A percentile compares a stretch with the other conserved stretches of the same genome.
These are phyloP conservation scores for Entomortierella beljakovae DNA, from an alignment of 192 early-diverging fungal species.

Conservation along the genomic window DNA sequence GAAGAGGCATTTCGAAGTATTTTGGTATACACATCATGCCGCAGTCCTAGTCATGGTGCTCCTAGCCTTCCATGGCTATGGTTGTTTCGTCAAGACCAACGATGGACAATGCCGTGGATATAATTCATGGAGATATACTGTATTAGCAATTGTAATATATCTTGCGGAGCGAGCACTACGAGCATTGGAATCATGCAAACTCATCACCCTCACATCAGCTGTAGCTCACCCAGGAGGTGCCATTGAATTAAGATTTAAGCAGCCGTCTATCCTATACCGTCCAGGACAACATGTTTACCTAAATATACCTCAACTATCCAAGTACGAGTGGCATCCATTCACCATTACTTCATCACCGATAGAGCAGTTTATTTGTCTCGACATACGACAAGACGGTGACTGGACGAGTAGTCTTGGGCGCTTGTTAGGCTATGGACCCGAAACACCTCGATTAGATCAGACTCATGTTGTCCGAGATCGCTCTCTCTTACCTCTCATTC, in stretches of 20 bases:
- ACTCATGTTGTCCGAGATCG: constrained; percentile 35
- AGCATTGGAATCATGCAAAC: constrained; percentile 56
- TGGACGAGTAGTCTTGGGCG: constrained; percentile 45
- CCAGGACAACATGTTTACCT: constrained; percentile 83
- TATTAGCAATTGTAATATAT: constrained; percentile 65
- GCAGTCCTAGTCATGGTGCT: constrained; percentile 68
- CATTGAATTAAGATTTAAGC: constrained; percentile 73
- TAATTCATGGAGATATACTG: constrained; percentile 63
- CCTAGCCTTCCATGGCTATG: constrained; percentile 75
- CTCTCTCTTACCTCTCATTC: constrained; percentile 65
- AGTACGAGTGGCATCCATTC: constrained; percentile 83
- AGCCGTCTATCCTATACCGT: constrained; percentile 56
- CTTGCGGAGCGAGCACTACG: constrained; percentile 73
- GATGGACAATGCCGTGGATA: constrained; percentile 55
- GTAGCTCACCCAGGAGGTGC: constrained; percentile 79
- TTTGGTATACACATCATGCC: constrained; percentile 85
- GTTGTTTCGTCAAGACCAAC: constrained; percentile 65
- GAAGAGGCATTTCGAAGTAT: constrained; percentile 73
- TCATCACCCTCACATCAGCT: constrained; percentile 71
- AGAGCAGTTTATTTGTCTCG: constrained; percentile 53
- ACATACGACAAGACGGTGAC: constrained; percentile 59
- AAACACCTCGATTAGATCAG: constrained; percentile 31
- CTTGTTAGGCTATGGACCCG: constrained; percentile 44
- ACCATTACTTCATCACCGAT: constrained; percentile 64
- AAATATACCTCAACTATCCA: constrained; percentile 75